Evolutionary conservation across 306 rosid species (phyloP).

Genomic region (Lathyrus tuberosus): DNA sequence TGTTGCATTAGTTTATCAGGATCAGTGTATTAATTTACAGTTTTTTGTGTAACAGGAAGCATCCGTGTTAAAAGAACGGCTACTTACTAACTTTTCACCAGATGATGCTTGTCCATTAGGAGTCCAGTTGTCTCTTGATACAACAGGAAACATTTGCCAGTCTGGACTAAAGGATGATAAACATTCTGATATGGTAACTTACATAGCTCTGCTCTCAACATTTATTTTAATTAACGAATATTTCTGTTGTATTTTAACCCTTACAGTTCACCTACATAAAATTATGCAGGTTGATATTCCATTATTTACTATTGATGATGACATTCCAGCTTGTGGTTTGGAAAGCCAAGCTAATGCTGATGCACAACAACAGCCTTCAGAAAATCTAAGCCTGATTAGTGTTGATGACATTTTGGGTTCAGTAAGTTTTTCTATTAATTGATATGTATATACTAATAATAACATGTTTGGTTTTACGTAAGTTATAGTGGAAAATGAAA

Average conservation of each 20-base stretch:
- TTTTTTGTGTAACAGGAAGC: constrained; percentile 53
- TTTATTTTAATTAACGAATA: not conserved
- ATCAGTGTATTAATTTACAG: constrained; percentile 20
- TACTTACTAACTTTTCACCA: constrained; percentile 64
- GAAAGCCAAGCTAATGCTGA: constrained; percentile 48
- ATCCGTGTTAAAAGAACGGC: constrained; percentile 57
- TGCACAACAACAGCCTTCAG: constrained; percentile 36
- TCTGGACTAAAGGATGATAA: constrained; percentile 49
- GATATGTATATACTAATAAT: not conserved
- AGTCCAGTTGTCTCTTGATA: constrained; percentile 53
- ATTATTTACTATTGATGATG: constrained; percentile 61
- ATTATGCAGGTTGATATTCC: constrained; percentile 64
- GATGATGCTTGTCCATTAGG: constrained; percentile 88
- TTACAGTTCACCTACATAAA: constrained; percentile 23
- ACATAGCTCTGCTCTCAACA: not conserved
- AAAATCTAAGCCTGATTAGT: constrained; percentile 56
- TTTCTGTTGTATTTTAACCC: constrained; percentile 27
- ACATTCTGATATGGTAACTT: constrained; percentile 51
- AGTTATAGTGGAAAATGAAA: not conserved
- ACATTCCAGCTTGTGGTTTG: constrained; percentile 40
- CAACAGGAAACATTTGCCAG: constrained; percentile 49
- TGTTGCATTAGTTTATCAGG: constrained; percentile 18
- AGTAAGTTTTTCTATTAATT: constrained; percentile 50
- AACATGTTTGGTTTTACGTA: constrained; percentile 12
- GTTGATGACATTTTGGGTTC: constrained; percentile 74